Percentiles rank a stretch among this genome's conserved stretches.
These are phyloP conservation scores for Atkinsonella hypoxylon DNA, from an alignment of 2,329 filamentous ascomycete genomes.

Conservation along the genomic window DNA sequence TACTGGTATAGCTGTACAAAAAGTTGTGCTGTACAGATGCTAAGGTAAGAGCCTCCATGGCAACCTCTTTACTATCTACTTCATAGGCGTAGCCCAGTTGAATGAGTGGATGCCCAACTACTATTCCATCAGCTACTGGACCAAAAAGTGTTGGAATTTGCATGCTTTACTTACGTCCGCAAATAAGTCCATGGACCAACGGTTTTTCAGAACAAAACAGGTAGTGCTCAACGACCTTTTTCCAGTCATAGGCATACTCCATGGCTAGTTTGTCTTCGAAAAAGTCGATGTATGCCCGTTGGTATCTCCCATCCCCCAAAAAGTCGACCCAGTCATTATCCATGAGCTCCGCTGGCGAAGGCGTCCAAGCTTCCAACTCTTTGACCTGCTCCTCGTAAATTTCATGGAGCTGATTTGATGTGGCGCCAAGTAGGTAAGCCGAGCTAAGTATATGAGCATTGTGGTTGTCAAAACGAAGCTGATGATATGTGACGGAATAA, in stretches of 20 bases:
- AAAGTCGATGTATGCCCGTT: slow-evolving; percentile 86
- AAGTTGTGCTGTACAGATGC: slow-evolving; percentile 46
- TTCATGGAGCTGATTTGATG: slow-evolving; percentile 57
- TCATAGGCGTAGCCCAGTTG: slow-evolving; percentile 93
- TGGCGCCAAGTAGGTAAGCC: slow-evolving; percentile 74
- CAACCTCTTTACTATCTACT: slow-evolving; percentile 71
- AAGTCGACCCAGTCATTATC: slow-evolving; percentile 79
- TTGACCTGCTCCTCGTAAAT: slow-evolving; percentile 71
- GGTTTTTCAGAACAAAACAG: slow-evolving; percentile 64
- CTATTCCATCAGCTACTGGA: slow-evolving; percentile 9
- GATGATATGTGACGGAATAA: slow-evolving; percentile 69
- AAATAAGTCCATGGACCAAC: slow-evolving; percentile 67
- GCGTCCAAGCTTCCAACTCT: slow-evolving; percentile 64
- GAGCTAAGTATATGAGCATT: slow-evolving; percentile 71
- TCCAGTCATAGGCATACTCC: slow-evolving; percentile 71
- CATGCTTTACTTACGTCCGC: slow-evolving; percentile 49
- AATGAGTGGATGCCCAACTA: slow-evolving; percentile 85
- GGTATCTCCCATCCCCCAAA: slow-evolving; percentile 67
- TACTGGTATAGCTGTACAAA: slow-evolving; percentile 58
- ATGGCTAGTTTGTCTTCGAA: slow-evolving; percentile 83
- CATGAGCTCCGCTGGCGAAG: slow-evolving; percentile 75
- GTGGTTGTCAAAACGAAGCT: slow-evolving; percentile 70
- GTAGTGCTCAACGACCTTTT: slow-evolving; percentile 61
- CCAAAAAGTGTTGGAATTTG: not conserved
- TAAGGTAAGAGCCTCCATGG: slow-evolving; percentile 75